Evolutionary conservation across 148 eudicot species (phyloP).

Genomic region (Amaranthus hypochondriacus): DNA sequence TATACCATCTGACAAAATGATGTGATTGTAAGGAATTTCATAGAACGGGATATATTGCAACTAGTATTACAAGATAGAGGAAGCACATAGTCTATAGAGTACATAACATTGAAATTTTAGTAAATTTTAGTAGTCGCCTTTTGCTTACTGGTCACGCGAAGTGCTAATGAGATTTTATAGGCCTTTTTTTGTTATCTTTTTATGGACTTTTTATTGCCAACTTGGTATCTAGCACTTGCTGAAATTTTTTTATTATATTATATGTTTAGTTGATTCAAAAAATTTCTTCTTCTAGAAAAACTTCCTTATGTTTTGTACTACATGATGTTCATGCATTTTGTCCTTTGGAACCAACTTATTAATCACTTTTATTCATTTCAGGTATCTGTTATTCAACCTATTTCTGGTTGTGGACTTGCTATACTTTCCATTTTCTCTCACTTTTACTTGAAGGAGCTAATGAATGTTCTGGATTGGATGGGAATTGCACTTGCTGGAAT

Average conservation of each 20-base stretch:
- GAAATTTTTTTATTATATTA: no score
- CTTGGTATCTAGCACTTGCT: neutral
- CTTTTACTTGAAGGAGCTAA: constrained; percentile 87
- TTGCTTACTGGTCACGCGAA: neutral
- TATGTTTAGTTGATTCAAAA: no score
- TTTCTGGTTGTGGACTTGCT: constrained; percentile 99
- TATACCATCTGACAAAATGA: no score
- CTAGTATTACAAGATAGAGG: no score
- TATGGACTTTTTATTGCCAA: neutral
- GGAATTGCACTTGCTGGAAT: constrained; percentile 88
- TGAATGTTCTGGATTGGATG: constrained; percentile 97
- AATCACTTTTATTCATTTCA: constrained; percentile 28
- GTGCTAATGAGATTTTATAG: no score
- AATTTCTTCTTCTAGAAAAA: neutral
- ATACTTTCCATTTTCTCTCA: constrained; percentile 97
- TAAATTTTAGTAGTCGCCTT: neutral
- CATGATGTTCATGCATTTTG: neutral
- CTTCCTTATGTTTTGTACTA: neutral
- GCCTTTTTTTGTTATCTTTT: neutral
- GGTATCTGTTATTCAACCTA: constrained; percentile 98
- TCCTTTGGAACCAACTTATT: neutral
- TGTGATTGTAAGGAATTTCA: no score
- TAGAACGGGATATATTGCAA: no score
- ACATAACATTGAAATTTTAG: neutral
- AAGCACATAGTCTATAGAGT: neutral